Conservation (phyloP, 306 rosid genomes). For the Pyrus pyrifolia region DNA sequence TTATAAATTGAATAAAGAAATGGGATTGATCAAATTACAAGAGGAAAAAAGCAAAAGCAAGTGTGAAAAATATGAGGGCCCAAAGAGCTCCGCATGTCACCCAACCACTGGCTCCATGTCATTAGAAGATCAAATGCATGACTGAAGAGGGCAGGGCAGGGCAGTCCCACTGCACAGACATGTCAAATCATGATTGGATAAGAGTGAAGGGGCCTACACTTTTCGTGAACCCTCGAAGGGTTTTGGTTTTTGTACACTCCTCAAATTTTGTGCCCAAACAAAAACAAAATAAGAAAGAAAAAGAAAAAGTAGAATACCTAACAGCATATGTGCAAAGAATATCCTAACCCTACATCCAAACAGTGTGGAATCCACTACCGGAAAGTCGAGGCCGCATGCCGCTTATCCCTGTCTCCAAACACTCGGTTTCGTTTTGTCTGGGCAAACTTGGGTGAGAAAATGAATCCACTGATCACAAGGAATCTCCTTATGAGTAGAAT, state of each 20-base stretch:
- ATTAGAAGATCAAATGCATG: not conserved
- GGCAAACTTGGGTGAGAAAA: constrained; percentile 22
- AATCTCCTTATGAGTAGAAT: not conserved
- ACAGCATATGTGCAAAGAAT: not conserved
- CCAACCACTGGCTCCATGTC: not conserved
- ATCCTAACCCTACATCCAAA: constrained; percentile 2
- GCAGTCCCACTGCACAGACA: not conserved
- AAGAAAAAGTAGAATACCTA: not conserved
- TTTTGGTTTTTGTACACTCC: not conserved
- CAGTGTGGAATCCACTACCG: not conserved
- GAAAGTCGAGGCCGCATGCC: not conserved
- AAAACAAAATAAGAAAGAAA: not conserved
- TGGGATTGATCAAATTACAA: not conserved
- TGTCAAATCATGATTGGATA: constrained; percentile 29
- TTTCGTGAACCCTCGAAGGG: not conserved
- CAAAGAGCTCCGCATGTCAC: constrained; percentile 9
- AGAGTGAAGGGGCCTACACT: not conserved
- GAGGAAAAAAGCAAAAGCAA: not conserved
- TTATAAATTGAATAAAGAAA: not conserved
- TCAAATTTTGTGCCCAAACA: not conserved
- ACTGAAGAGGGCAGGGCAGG: not conserved
- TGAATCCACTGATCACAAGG: constrained; percentile 22
- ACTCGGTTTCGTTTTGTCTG: constrained; percentile 23
- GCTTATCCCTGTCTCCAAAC: not conserved
- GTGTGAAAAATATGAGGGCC: not conserved